phyloP scores from a whole-genome alignment of 257 asterid species.

The Cruciata laevipes region DNA sequence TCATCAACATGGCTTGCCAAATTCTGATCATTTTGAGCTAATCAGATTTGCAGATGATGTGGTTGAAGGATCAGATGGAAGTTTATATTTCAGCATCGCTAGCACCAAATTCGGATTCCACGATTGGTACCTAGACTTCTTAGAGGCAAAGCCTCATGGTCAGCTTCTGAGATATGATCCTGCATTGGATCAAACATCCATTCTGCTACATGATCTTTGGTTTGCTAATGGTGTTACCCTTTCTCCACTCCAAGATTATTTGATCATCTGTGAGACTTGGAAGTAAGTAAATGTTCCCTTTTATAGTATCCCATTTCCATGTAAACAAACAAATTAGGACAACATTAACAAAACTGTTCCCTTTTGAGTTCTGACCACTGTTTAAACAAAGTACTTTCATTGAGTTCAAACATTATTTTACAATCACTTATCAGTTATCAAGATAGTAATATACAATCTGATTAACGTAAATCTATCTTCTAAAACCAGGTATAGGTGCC shows the following conservation, averaged over 20 bases:
- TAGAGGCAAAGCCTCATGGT: slow-evolving; percentile 36
- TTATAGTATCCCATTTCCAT: no score
- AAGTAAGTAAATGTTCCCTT: slow-evolving; percentile 25
- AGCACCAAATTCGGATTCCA: neutral
- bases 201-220: slow-evolving; percentile 25
- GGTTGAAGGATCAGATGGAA: slow-evolving; percentile 33
- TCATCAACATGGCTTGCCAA: no score
- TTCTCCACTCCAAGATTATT: slow-evolving; percentile 29
- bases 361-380: neutral
- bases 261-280: slow-evolving; percentile 67
- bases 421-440: neutral
- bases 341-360: neutral
- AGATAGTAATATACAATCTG: neutral
- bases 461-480: neutral
- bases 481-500: slow-evolving; percentile 50
- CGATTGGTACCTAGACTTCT: neutral
- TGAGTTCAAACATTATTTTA: neutral
- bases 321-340: neutral
- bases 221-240: neutral
- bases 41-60: slow-evolving; percentile 63
- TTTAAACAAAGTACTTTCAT: no score
- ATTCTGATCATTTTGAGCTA: neutral
- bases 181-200: slow-evolving; percentile 24
- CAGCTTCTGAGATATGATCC: slow-evolving; percentile 53
- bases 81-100: neutral